Evolutionary conservation across 2,329 filamentous ascomycete species (phyloP), one percentile per base, ranked within the genome.

Genomic region (Pseudocercospora vitis): DNA sequence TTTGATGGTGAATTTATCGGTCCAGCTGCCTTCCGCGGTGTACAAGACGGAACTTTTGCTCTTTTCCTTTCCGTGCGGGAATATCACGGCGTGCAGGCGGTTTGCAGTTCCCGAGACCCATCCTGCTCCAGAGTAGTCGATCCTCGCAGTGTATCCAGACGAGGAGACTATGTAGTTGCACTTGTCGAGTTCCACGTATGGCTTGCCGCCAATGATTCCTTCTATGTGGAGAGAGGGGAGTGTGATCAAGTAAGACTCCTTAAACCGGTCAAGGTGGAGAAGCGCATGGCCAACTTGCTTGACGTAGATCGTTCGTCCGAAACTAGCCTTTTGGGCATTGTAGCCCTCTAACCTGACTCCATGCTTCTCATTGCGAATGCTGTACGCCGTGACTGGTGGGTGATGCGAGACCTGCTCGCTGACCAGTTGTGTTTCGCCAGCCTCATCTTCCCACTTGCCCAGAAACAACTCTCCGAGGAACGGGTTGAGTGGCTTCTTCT

Each of bases 41-140:
- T 92, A 96, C 45, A 86, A 77, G 56, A 83, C 80, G 48, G 88
- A 86, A 46, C 42, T 52, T 60, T 70, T 70, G 61, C 64, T 64
- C 73, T 87, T 88, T 72, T 86, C 89, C 73, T 74, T 84, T 58
- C 78, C 81, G 57, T 75, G 84, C 74, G 72, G 88, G 74, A 87
- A 91, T 53, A 97, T 71, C 19, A 78, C 79, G 11, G 91, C 92
- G 9, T 78, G 83, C 70, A 97, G 90, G 52, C 81, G 88, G 76
- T 97, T 97, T 78, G 96, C 96, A 80, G 95, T 95, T 62, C 92
- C 94, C 40, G 87, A 91, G 7, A 99, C 74, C 92, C 92, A 99
- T 53, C 92, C 92, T 70, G 90, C 92, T 66, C 92, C 91, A 57
- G 84, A 88, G 76, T 96, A 99, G 70, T 96, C 90, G 66, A 97